phyloP scores from a whole-genome alignment of 139 green algal genomes.

The Diplosphaera chodatii region DNA sequence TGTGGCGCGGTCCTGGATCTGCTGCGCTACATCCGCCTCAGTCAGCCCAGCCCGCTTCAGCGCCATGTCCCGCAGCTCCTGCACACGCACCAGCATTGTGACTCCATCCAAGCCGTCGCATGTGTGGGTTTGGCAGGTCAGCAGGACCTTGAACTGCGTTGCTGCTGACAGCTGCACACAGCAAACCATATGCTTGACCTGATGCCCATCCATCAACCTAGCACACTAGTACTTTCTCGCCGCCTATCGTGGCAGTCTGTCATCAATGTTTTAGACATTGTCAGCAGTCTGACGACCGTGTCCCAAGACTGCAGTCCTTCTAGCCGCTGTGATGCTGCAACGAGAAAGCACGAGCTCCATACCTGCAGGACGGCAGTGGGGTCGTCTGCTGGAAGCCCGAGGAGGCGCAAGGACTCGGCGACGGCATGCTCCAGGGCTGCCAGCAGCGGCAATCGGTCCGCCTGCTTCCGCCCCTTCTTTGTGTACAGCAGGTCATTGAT shows the following conservation, averaged over 20 bases:
- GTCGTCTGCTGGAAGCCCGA: slow-evolving; percentile 36
- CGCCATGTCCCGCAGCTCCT: slow-evolving; percentile 58
- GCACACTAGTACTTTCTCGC: no score
- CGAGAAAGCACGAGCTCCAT: neutral
- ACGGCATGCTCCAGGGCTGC: slow-evolving; percentile 6
- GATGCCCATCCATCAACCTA: no score
- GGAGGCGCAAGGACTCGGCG: slow-evolving; percentile 14
- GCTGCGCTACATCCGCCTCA: slow-evolving; percentile 51
- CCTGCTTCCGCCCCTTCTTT: slow-evolving; percentile 43
- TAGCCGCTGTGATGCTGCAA: neutral
- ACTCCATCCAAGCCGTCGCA: slow-evolving; percentile 11
- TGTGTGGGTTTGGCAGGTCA: no score
- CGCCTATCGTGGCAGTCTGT: no score
- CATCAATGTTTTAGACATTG: no score
- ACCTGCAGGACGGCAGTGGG: slow-evolving; percentile 19
- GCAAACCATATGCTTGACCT: no score
- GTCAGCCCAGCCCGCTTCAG: slow-evolving; percentile 59
- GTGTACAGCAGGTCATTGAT: slow-evolving; percentile 77
- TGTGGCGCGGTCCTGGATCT: slow-evolving; percentile 38
- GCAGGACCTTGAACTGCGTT: no score
- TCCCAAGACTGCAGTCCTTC: no score
- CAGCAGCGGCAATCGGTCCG: slow-evolving; percentile 30
- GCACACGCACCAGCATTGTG: slow-evolving; percentile 3
- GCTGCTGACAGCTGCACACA: no score
- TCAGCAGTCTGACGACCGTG: no score